Evolutionary conservation across 148 eudicot genomes (phyloP), one percentile per base, ranked within the genome.

Genomic region (Nyssa sinensis): DNA sequence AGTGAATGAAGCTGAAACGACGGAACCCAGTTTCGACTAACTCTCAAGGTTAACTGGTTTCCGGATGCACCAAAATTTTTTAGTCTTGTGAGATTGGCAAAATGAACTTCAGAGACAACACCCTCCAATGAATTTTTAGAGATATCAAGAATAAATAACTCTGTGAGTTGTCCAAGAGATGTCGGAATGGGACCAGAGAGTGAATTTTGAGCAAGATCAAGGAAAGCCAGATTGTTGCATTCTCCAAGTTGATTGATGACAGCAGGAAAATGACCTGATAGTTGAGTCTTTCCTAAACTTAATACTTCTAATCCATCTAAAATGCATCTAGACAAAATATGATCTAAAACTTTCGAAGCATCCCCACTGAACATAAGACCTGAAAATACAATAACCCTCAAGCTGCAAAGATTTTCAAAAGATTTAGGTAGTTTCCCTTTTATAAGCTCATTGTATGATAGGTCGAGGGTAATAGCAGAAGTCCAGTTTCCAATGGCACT

Each of bases 41-140:
- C 78, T 0, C 33, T 34, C 2, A 75, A 41, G 39, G 60, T 41
- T 23, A 75, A 32, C 4, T 61, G 72, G 10, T 75, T 75, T 39
- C 32, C 16, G 3, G 73, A 59, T 0, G 61, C 67, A 16, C 0
- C 17, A 0, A 75, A 37, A 4, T 2, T 0, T 5, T 7, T 4
- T 14, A 75, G 34, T 5, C 33, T 39, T 11, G 57, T 28, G n/a
- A 67, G 60, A 60, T 44, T 68, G 23, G 44, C 33, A 17, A 75
- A 60, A 60, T 67, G 78, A n/a, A 2, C n/a, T 68, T 75, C 66
- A 16, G 58, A 66, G 16, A 75, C 66, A 7, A 57, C 53, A 19
- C 78, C 78, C 67, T 55, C 35, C 7, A 75, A 21, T 62, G 11
- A 51, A 47, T 75, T 66, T 13, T 33, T 29, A 3, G 57, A 0